These are phyloP conservation scores for Gelatoporia subvermispora DNA, from an alignment of 768 basidiomycete species.

Conservation along the genomic window DNA sequence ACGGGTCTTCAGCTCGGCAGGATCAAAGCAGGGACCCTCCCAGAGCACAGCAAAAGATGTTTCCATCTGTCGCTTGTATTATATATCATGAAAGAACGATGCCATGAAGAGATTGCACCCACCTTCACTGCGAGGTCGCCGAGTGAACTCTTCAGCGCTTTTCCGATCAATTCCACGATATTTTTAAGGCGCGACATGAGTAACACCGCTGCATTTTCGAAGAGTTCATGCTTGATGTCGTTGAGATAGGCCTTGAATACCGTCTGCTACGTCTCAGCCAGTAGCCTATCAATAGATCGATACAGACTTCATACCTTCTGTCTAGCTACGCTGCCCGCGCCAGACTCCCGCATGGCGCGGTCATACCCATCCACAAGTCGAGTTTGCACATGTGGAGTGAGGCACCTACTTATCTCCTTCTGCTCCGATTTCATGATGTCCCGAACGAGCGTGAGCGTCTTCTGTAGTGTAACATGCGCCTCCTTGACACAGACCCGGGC, in stretches of 20 bases:
- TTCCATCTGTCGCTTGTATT: constrained; percentile 32
- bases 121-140: constrained; percentile 53
- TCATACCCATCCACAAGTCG: constrained; percentile 50
- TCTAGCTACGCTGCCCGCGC: constrained; percentile 51
- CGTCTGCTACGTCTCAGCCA: constrained; percentile 29
- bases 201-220: constrained; percentile 46
- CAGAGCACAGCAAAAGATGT: constrained; percentile 56
- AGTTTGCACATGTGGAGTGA: constrained; percentile 51
- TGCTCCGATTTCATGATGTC: constrained; percentile 49
- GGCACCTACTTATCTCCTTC: constrained; percentile 54
- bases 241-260: constrained; percentile 43
- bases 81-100: background rate
- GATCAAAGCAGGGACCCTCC: constrained; percentile 49
- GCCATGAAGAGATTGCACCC: constrained; percentile 4
- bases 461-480: constrained; percentile 42
- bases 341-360: constrained; percentile 48
- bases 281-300: background rate
- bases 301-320: constrained; percentile 45
- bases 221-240: constrained; percentile 43
- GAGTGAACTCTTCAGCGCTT: constrained; percentile 41
- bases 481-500: constrained; percentile 48
- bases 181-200: constrained; percentile 42
- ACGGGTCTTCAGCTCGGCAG: constrained; percentile 38
- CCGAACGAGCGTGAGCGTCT: constrained; percentile 42
- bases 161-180: constrained; percentile 46